Base-by-base conservation (phyloP, 768 basidiomycete genomes). In the Termitomyces sp. region DNA sequence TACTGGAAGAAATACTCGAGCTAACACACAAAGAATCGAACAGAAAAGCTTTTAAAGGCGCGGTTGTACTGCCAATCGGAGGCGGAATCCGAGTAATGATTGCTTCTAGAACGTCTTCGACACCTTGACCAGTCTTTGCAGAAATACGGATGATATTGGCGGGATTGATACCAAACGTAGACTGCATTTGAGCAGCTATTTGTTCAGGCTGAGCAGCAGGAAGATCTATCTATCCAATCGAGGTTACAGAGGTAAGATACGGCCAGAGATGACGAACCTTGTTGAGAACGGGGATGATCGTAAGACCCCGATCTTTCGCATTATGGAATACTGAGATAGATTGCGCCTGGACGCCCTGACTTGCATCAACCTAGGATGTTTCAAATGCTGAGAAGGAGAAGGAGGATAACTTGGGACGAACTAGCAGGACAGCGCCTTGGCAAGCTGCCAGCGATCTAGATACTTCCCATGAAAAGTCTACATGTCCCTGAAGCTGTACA, bases 381-480 rank as follows among this genome's bases (percentile, higher is more conserved):
- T 45, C 54, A 9, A 43, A 60, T 40, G 35, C 10, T 38, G 21
- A 21, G 7, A 35, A 49, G 32, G 30, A 17, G 28, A 34, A 15
- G 48, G 30, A 32, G 30, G 9, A 21, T 53, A 37, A 37, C 19
- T 40, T 8, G 8, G 12, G 24, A 63, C 68, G 55, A 63, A 82
- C 80, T n/a, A 82, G 72, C 37, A 86, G 68, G 41, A 86, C 67
- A 10, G 92, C 96, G 9, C 97, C 97, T 73, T 99, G 91, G 61
- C 90, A 97, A 32, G 96, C 93, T 3, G 93, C 87, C 40, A 98
- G 72, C 26, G 91, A 93, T 46, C 97, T 82, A 15, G 93, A 88
- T 34, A 99, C 93, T 70, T 98, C 96, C 85, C 93, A 97, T 55
- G 92, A 82, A 71, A 99, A 99, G 74, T 99, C 97, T 37, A 98